These are phyloP conservation scores for Ceratocystis papillata DNA, from an alignment of 2,329 filamentous ascomycete genomes.

Conservation along the genomic window DNA sequence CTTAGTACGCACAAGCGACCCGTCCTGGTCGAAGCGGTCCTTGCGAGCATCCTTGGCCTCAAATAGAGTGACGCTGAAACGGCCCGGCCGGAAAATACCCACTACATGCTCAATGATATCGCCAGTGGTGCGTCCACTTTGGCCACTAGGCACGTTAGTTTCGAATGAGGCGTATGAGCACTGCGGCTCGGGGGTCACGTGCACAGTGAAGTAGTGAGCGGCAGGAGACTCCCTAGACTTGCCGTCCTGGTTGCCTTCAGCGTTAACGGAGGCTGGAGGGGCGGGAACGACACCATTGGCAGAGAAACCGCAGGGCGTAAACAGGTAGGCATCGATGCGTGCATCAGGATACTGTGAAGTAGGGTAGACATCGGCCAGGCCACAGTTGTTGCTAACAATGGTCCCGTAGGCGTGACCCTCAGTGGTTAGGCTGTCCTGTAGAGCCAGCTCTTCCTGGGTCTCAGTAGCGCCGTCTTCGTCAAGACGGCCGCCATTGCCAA, in stretches of 20 bases:
- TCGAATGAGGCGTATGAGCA: conserved; percentile 98
- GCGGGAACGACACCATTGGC: conserved; percentile 92
- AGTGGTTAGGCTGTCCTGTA: conserved; percentile 63
- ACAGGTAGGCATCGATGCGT: conserved; percentile 89
- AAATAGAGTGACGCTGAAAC: conserved; percentile 93
- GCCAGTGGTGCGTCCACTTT: conserved; percentile 75
- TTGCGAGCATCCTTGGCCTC: conserved; percentile 57
- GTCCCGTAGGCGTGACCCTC: conserved; percentile 91
- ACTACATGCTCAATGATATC: conserved; percentile 93
- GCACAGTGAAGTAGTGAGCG: conserved; percentile 93
- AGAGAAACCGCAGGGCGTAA: conserved; percentile 92
- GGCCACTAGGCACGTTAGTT: conserved; percentile 86
- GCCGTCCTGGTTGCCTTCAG: conserved; percentile 25
- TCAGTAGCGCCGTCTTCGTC: conserved; percentile 38
- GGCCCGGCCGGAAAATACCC: conserved; percentile 90
- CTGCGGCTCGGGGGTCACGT: conserved; percentile 92
- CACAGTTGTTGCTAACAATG: conserved; percentile 81
- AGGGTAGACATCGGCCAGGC: conserved; percentile 80
- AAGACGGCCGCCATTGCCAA: conserved; percentile 56
- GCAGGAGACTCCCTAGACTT: conserved; percentile 32
- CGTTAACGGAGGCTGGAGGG: conserved; percentile 42
- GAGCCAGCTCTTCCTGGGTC: conserved; percentile 38
- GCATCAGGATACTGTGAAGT: conserved; percentile 80
- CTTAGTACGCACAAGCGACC: conserved; percentile 33
- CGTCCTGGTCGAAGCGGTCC: conserved; percentile 20